Evolutionary conservation across 306 rosid species (phyloP).

Genomic region (Fragaria iinumae): DNA sequence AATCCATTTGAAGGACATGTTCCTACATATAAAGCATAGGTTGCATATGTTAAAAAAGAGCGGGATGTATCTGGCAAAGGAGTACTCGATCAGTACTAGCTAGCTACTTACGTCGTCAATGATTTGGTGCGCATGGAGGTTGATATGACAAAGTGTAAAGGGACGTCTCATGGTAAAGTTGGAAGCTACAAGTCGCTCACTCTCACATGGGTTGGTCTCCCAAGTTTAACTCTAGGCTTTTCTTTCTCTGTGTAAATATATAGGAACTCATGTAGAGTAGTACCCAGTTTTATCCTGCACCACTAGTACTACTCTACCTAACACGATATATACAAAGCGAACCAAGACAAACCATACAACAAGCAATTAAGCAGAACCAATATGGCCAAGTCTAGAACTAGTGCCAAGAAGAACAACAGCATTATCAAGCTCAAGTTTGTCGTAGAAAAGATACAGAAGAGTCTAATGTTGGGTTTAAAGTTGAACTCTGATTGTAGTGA

Average conservation of each 20-base stretch:
- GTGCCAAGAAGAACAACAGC: constrained; percentile 34
- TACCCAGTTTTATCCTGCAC: constrained; percentile 27
- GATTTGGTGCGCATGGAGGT: constrained; percentile 24
- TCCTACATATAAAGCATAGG: not conserved
- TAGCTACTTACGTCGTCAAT: not conserved
- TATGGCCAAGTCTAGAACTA: constrained; percentile 43
- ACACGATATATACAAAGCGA: constrained; percentile 11
- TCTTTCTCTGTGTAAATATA: not conserved
- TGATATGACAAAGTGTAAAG: constrained; percentile 41
- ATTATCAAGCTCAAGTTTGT: constrained; percentile 53
- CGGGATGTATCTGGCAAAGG: not conserved
- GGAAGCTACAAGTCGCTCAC: constrained; percentile 15
- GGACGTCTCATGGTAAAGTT: constrained; percentile 46
- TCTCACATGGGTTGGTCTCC: constrained; percentile 67
- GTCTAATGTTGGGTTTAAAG: constrained; percentile 36
- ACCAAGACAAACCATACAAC: not conserved
- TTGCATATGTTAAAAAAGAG: not conserved
- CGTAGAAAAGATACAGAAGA: constrained; percentile 62
- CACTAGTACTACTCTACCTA: not conserved
- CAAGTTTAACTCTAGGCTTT: constrained; percentile 9
- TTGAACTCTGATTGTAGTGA: not conserved
- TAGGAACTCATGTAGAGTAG: not conserved
- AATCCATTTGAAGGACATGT: not conserved
- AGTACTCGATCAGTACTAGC: not conserved
- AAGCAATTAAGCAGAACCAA: not conserved